A percentile compares a stretch with the other conserved stretches of the same genome.
Evolutionary conservation across 306 rosid species (phyloP).

Genomic region (Oxytropis ochrocephala): DNA sequence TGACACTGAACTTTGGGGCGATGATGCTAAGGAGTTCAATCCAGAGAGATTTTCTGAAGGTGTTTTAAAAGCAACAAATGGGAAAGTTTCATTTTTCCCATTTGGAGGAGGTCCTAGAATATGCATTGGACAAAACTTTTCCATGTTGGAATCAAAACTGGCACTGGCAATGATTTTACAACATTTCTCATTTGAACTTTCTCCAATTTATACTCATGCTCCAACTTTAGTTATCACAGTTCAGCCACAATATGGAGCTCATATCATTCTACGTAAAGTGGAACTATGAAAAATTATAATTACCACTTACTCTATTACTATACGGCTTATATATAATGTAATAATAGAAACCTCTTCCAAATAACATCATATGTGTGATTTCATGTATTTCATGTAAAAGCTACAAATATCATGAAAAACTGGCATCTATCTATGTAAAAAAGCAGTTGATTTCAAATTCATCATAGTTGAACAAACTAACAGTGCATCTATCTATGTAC

Average conservation of each 20-base stretch:
- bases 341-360: neutral
- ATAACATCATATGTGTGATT: too few species aligned
- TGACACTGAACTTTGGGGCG: slow-evolving; percentile 46
- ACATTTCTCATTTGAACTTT: slow-evolving; percentile 40
- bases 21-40: slow-evolving; percentile 45
- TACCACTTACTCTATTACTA: neutral
- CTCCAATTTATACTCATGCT: slow-evolving; percentile 34
- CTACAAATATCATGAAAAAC: too few species aligned
- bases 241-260: slow-evolving; percentile 36
- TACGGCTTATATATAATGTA: neutral
- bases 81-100: slow-evolving; percentile 33
- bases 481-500: too few species aligned
- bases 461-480: too few species aligned
- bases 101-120: slow-evolving; percentile 63
- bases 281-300: neutral
- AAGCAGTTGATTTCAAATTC: too few species aligned
- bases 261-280: slow-evolving; percentile 23
- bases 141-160: slow-evolving; percentile 32
- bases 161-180: slow-evolving; percentile 32
- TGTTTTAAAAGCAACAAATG: slow-evolving; percentile 41
- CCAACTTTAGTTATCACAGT: neutral
- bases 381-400: too few species aligned
- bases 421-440: too few species aligned
- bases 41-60: slow-evolving; percentile 59
- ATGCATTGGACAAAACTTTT: slow-evolving; percentile 55